Evolutionary conservation across 768 basidiomycete species (phyloP).

Genomic region (Boletus coccyginus): DNA sequence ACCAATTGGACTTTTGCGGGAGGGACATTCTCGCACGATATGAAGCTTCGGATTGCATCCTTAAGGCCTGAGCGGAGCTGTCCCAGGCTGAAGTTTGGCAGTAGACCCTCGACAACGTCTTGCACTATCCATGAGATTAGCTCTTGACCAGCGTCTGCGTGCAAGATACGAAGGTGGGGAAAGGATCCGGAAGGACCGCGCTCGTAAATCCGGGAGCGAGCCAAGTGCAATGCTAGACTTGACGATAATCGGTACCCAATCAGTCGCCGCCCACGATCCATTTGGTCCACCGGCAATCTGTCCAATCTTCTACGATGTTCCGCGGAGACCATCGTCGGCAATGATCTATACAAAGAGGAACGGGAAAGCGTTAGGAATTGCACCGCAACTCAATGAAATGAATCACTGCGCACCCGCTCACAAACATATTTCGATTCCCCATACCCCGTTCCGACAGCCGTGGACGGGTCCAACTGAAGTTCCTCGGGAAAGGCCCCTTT

Average conservation of each 20-base stretch:
- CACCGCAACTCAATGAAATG: neutral
- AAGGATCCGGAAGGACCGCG: conserved; percentile 16
- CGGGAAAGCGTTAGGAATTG: neutral
- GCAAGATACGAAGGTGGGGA: conserved; percentile 23
- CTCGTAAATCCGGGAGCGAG: conserved; percentile 3
- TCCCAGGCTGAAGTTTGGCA: conserved; percentile 19
- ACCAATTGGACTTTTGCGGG: neutral
- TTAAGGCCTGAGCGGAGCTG: neutral
- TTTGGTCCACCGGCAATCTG: neutral
- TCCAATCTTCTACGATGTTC: neutral
- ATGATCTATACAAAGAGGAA: neutral
- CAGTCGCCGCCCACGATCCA: neutral
- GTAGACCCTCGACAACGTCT: conserved; percentile 11
- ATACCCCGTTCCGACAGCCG: neutral
- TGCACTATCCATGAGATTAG: conserved; percentile 13
- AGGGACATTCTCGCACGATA: conserved; percentile 13
- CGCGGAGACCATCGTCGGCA: neutral
- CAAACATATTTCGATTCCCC: neutral
- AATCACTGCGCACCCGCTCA: neutral
- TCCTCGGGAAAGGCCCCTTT: neutral
- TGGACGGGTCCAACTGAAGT: neutral
- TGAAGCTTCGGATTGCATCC: conserved; percentile 20
- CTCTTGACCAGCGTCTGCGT: conserved; percentile 4
- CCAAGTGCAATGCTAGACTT: neutral
- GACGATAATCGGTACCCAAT: conserved; percentile 1